These are phyloP conservation scores for Penicillium janthinellum DNA, from an alignment of 2,329 filamentous ascomycete genomes.

Conservation along the genomic window DNA sequence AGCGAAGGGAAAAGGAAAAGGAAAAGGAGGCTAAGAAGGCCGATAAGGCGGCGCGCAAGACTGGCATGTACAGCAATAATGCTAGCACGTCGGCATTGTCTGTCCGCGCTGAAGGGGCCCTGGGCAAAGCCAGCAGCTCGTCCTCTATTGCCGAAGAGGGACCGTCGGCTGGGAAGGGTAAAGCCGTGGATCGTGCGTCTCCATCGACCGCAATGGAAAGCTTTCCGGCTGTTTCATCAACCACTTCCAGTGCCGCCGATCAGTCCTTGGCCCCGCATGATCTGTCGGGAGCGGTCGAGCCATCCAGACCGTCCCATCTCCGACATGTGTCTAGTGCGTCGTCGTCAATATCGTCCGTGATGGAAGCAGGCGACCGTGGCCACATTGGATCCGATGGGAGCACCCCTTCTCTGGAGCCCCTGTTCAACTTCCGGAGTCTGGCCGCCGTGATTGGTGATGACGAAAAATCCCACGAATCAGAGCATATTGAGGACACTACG, in stretches of 20 bases:
- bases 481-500: slow-evolving; percentile 42
- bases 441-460: slow-evolving; percentile 78
- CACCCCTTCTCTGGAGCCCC: slow-evolving; percentile 65
- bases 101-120: slow-evolving; percentile 35
- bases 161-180: slow-evolving; percentile 61
- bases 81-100: slow-evolving; percentile 67
- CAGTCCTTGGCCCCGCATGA: slow-evolving; percentile 21
- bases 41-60: slow-evolving; percentile 68
- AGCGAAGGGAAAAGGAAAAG: slow-evolving; percentile 78
- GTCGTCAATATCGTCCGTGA: slow-evolving; percentile 74
- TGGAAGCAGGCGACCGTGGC: slow-evolving; percentile 58
- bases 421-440: slow-evolving; percentile 90
- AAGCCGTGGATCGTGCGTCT: slow-evolving; percentile 63
- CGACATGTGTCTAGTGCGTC: slow-evolving; percentile 86
- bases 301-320: slow-evolving; percentile 68
- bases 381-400: slow-evolving; percentile 55
- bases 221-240: slow-evolving; percentile 3
- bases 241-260: slow-evolving; percentile 19
- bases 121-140: slow-evolving; percentile 41
- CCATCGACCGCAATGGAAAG: slow-evolving; percentile 28
- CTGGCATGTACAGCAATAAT: slow-evolving; percentile 53
- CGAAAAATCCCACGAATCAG: slow-evolving; percentile 49
- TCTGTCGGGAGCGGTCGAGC: slow-evolving; percentile 49
- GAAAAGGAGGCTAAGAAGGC: slow-evolving; percentile 82
- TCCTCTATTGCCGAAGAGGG: slow-evolving; percentile 44